phyloP scores from a whole-genome alignment of 805 yeast genomes.

The Sugiyamaella americana region DNA sequence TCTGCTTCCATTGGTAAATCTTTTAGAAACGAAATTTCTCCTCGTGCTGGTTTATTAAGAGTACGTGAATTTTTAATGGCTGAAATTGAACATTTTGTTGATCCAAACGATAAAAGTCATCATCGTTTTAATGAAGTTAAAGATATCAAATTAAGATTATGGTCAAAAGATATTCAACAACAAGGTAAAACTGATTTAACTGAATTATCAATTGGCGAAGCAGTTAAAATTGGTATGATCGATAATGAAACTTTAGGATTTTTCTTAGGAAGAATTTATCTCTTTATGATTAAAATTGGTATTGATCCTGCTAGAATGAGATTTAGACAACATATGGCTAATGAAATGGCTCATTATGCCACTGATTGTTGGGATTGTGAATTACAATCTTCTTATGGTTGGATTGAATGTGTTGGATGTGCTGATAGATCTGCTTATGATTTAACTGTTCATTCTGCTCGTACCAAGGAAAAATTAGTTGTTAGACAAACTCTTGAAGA shows the following conservation, averaged over 20 bases:
- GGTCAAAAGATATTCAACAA: constrained; percentile 84
- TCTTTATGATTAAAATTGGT: constrained; percentile 82
- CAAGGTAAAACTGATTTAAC: constrained; percentile 68
- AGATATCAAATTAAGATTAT: constrained; percentile 65
- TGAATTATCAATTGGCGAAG: constrained; percentile 76
- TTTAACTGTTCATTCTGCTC: constrained; percentile 88
- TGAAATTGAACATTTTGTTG: constrained; percentile 97
- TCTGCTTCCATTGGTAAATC: constrained; percentile 98
- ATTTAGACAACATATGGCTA: constrained; percentile 97
- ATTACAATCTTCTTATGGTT: constrained; percentile 89
- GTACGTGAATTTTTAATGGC: constrained; percentile 99
- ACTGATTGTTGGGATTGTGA: constrained; percentile 99
- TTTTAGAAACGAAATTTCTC: constrained; percentile 97
- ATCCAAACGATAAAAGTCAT: constrained; percentile 83
- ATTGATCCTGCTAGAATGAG: constrained; percentile 77
- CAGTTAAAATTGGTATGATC: constrained; percentile 79
- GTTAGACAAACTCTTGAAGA: constrained; percentile 85
- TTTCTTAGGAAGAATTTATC: constrained; percentile 88
- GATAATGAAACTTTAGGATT: constrained; percentile 97
- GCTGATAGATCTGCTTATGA: constrained; percentile 99
- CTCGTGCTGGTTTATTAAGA: constrained; percentile 94
- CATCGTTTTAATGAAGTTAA: constrained; percentile 69
- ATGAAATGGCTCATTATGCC: constrained; percentile 99
- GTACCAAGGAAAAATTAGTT: constrained; percentile 89
- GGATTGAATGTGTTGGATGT: constrained; percentile 99